Percentiles rank a stretch among this genome's conserved stretches.
Conservation (phyloP, 2,329 filamentous ascomycete species). For the Cladophialophora psammophila region DNA sequence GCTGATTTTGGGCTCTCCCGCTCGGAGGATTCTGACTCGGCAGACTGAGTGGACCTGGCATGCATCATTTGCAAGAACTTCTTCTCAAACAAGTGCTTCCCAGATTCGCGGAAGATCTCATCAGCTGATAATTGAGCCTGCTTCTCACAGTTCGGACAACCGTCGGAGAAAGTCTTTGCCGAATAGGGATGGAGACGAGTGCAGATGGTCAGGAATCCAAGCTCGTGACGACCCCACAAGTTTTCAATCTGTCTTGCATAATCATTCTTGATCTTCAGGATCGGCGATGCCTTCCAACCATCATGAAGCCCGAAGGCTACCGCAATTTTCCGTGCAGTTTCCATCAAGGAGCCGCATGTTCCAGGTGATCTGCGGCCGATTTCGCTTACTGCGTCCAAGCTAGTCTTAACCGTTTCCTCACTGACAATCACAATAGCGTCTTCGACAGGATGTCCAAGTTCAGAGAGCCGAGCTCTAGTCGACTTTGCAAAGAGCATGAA, state of each 20-base stretch:
- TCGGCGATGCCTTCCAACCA: not conserved
- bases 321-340: conserved; percentile 10
- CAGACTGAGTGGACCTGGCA: not conserved
- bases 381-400: conserved; percentile 3
- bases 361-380: conserved; percentile 1
- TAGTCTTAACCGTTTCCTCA: not conserved
- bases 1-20: not conserved
- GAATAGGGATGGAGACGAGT: conserved; percentile 33
- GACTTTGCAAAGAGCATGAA: conserved; percentile 34
- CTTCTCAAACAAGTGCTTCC: conserved; percentile 27
- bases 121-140: conserved; percentile 14
- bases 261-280: conserved; percentile 26
- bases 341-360: conserved; percentile 4
- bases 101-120: conserved; percentile 18
- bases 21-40: not conserved
- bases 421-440: not conserved
- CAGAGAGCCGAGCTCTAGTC: conserved; percentile 1
- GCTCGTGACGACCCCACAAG: conserved; percentile 29
- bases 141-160: conserved; percentile 38
- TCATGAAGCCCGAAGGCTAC: not conserved
- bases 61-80: conserved; percentile 21
- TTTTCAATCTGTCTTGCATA: conserved; percentile 27
- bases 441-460: not conserved
- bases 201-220: conserved; percentile 29
- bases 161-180: conserved; percentile 29